Conservation (phyloP, 805 yeast species). For the Candida odintsovae region DNA sequence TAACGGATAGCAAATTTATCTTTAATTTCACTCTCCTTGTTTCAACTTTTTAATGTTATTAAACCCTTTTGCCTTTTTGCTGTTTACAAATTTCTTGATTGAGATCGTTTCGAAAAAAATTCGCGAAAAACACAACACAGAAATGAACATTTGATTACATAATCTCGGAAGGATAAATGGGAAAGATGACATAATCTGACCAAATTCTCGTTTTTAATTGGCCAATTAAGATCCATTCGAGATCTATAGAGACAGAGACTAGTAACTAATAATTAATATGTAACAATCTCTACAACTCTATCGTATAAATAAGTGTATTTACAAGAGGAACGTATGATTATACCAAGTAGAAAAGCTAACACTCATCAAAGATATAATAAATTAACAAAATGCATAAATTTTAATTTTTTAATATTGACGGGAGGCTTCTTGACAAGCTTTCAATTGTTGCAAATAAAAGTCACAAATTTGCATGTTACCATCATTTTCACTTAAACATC, state of each 20-base stretch:
- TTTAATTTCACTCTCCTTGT: too few relatives aligned
- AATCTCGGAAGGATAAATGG: neutral
- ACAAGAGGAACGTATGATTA: neutral
- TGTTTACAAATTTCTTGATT: neutral
- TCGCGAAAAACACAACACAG: too few relatives aligned
- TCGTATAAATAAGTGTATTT: neutral
- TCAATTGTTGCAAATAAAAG: slow-evolving; percentile 93
- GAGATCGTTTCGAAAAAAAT: neutral
- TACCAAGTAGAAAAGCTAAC: neutral
- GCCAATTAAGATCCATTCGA: too few relatives aligned
- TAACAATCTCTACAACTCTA: too few relatives aligned
- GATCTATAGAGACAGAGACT: too few relatives aligned
- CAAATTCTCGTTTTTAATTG: neutral
- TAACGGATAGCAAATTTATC: too few relatives aligned
- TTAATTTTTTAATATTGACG: slow-evolving; percentile 52
- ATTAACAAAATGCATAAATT: neutral
- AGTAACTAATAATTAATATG: too few relatives aligned
- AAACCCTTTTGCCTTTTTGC: neutral
- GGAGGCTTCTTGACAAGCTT: slow-evolving; percentile 95
- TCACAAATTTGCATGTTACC: slow-evolving; percentile 98
- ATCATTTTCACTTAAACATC: slow-evolving; percentile 86
- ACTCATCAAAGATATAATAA: too few relatives aligned
- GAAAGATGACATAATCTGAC: neutral
- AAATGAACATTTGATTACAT: neutral
- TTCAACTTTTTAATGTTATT: too few relatives aligned